phyloP scores from a whole-genome alignment of 805 yeast genomes.

The Maudiozyma serrabonitensis region DNA sequence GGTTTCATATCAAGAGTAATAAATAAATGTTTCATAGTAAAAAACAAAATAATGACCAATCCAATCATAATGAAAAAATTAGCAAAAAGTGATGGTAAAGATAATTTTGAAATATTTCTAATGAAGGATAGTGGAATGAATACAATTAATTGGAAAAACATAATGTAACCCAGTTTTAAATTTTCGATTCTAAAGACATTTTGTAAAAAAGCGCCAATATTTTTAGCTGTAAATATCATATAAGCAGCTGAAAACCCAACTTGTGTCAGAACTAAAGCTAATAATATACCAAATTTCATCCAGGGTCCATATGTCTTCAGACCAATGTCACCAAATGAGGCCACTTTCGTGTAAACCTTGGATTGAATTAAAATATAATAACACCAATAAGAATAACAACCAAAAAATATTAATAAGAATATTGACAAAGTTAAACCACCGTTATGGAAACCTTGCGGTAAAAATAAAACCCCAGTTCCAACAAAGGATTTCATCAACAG shows the following conservation, averaged over 20 bases:
- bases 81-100: slow-evolving; percentile 62
- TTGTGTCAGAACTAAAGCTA: slow-evolving; percentile 61
- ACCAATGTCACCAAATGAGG: slow-evolving; percentile 78
- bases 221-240: slow-evolving; percentile 69
- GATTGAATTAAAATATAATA: slow-evolving; percentile 54
- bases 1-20: slow-evolving; percentile 32
- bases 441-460: slow-evolving; percentile 60
- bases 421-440: slow-evolving; percentile 63
- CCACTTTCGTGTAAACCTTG: slow-evolving; percentile 49
- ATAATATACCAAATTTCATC: slow-evolving; percentile 53
- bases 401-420: slow-evolving; percentile 46
- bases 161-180: slow-evolving; percentile 36
- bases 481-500: slow-evolving; percentile 64
- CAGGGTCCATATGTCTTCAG: slow-evolving; percentile 49
- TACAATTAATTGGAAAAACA: slow-evolving; percentile 45
- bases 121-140: slow-evolving; percentile 63
- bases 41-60: slow-evolving; percentile 51
- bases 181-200: slow-evolving; percentile 36
- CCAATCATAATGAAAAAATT: slow-evolving; percentile 62
- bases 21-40: slow-evolving; percentile 31
- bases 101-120: slow-evolving; percentile 66
- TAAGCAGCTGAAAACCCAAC: slow-evolving; percentile 76
- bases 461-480: slow-evolving; percentile 66
- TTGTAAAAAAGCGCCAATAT: slow-evolving; percentile 49
- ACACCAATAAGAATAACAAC: slow-evolving; percentile 68